Evolutionary conservation across 257 asterid genomes (phyloP).

Genomic region (Echium plantagineum): DNA sequence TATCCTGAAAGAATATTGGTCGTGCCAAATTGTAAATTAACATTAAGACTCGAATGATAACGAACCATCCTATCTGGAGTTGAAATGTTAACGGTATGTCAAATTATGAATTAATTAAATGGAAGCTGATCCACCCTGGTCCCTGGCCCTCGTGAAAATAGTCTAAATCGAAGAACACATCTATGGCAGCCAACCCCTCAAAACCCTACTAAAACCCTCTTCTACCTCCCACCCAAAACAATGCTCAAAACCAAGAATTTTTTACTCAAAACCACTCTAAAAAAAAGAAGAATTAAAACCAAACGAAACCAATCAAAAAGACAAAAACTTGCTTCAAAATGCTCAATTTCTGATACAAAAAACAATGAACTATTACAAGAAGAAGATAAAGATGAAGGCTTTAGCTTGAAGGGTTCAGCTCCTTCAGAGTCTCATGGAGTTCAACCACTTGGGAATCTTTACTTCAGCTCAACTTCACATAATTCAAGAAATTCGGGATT

Average conservation of each 20-base stretch:
- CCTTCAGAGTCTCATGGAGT: conserved; percentile 59
- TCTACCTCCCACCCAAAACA: conserved; percentile 7
- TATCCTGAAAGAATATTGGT: too few species aligned
- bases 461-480: conserved; percentile 37
- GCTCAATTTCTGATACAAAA: conserved; percentile 14
- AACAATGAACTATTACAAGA: conserved; percentile 14
- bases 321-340: conserved; percentile 10
- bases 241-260: conserved; percentile 43
- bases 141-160: too few species aligned
- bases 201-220: neutral
- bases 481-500: conserved; percentile 76
- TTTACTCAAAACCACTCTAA: conserved; percentile 23
- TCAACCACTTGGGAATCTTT: conserved; percentile 86
- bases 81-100: too few species aligned
- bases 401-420: conserved; percentile 55
- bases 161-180: too few species aligned
- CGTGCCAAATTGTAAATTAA: too few species aligned
- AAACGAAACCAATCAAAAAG: conserved; percentile 15
- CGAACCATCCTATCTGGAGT: too few species aligned
- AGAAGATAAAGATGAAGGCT: conserved; percentile 38
- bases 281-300: conserved; percentile 9
- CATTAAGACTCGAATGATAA: too few species aligned
- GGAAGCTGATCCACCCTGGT: too few species aligned
- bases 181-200: neutral
- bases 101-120: too few species aligned